These are phyloP conservation scores for Cardiospermum halicacabum DNA, from an alignment of 345 rosid genomes.

Conservation along the genomic window DNA sequence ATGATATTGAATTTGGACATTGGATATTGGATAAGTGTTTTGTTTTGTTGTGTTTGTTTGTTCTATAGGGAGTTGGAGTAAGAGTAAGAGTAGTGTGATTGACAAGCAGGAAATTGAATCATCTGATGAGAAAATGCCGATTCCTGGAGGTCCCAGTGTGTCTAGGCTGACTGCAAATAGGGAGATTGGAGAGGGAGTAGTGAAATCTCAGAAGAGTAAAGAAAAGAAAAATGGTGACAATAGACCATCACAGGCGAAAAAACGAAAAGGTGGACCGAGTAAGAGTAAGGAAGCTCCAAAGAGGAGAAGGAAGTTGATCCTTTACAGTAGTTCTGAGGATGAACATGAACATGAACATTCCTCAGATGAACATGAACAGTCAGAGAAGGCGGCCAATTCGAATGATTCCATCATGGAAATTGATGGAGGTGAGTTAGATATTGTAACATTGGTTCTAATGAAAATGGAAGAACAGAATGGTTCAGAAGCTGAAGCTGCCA, in stretches of 20 bases:
- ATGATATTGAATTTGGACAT: background rate
- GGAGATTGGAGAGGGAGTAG: slow-evolving; percentile 6
- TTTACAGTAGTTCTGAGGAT: slow-evolving; percentile 6
- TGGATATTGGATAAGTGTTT: background rate
- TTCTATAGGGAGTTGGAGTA: too few relatives aligned
- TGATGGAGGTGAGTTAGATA: slow-evolving; percentile 23
- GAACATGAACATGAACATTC: background rate
- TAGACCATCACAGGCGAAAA: slow-evolving; percentile 5
- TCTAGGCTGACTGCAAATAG: slow-evolving; percentile 18
- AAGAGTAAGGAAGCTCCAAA: too few relatives aligned
- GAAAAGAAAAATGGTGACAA: background rate
- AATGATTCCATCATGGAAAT: too few relatives aligned
- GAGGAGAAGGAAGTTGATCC: slow-evolving; percentile 18
- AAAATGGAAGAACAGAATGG: slow-evolving; percentile 21
- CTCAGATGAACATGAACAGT: slow-evolving; percentile 8
- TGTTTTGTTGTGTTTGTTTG: slow-evolving; percentile 20
- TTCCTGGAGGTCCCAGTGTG: background rate
- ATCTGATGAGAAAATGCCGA: slow-evolving; percentile 6
- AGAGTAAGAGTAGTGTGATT: slow-evolving; percentile 32
- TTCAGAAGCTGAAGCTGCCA: slow-evolving; percentile 3
- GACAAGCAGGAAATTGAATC: slow-evolving; percentile 18
- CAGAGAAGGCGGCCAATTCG: too few relatives aligned
- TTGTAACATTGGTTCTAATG: slow-evolving; percentile 20
- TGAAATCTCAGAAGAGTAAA: slow-evolving; percentile 5
- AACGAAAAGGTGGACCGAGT: slow-evolving; percentile 13